Conservation (phyloP, 805 yeast species). For the Cyberlindnera xylosilytica region DNA sequence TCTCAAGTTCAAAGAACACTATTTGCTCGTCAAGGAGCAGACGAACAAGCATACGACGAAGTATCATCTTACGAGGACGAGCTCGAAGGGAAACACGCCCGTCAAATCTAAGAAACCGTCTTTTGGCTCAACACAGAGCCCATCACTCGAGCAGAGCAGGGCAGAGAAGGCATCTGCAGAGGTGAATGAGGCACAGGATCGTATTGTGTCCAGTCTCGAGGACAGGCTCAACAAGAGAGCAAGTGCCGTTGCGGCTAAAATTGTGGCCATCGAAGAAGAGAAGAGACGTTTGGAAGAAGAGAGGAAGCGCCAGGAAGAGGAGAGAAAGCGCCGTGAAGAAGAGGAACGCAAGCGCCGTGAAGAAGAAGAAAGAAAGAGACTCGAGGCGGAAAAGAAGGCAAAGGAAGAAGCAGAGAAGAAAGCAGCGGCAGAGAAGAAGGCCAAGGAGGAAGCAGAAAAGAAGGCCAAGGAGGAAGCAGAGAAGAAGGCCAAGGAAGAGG, state of each 20-base stretch:
- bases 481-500: constrained; percentile 10
- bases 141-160: too few species aligned
- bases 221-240: constrained; percentile 12
- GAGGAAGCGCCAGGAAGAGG: constrained; percentile 2
- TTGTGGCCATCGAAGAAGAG: constrained; percentile 17
- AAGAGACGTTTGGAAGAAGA: constrained; percentile 11
- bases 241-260: constrained; percentile 11
- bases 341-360: constrained; percentile 10
- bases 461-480: constrained; percentile 25
- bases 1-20: constrained; percentile 18
- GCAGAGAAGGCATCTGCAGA: too few species aligned
- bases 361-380: constrained; percentile 16
- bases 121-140: background rate
- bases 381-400: constrained; percentile 20
- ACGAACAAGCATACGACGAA: background rate
- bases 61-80: background rate
- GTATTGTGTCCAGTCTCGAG: constrained; percentile 14
- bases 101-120: constrained; percentile 15
- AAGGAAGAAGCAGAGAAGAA: constrained; percentile 12
- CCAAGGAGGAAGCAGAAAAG: constrained; percentile 19
- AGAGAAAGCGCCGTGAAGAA: constrained; percentile 17
- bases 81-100: constrained; percentile 7
- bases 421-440: constrained; percentile 19
- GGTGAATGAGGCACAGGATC: constrained; percentile 4
- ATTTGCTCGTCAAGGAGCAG: constrained; percentile 12